These are phyloP conservation scores for Pelargonium myrrhifolium DNA, from an alignment of 441 rosid genomes.

Conservation along the genomic window DNA sequence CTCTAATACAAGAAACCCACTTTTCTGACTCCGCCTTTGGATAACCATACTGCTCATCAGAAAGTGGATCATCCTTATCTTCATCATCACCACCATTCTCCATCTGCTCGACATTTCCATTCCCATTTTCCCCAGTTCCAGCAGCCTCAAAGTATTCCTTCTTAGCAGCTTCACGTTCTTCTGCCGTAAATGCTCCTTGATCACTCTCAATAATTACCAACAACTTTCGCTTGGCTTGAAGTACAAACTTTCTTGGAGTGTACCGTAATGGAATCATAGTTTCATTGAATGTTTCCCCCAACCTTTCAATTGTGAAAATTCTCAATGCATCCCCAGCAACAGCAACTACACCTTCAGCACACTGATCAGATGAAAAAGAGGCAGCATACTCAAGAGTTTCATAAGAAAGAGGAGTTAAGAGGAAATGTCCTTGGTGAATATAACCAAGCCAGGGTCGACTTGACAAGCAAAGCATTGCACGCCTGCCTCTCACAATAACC, in stretches of 20 bases:
- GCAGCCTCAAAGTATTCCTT: slow-evolving; percentile 82
- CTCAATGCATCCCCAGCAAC: slow-evolving; percentile 93
- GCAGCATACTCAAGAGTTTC: slow-evolving; percentile 95
- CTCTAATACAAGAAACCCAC: slow-evolving; percentile 97
- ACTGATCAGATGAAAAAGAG: slow-evolving; percentile 93
- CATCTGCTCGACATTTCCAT: slow-evolving; percentile 49
- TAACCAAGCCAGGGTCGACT: slow-evolving; percentile 99
- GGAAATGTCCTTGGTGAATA: slow-evolving; percentile 91
- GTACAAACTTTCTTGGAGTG: slow-evolving; percentile 86
- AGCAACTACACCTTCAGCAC: slow-evolving; percentile 95
- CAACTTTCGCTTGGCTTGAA: slow-evolving; percentile 67
- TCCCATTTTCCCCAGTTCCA: slow-evolving; percentile 75
- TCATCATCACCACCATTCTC: slow-evolving; percentile 90
- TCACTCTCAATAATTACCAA: slow-evolving; percentile 83
- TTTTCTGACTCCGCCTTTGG: slow-evolving; percentile 85
- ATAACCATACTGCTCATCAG: slow-evolving; percentile 95
- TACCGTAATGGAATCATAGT: slow-evolving; percentile 81
- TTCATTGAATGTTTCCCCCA: slow-evolving; percentile 91
- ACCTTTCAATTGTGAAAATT: slow-evolving; percentile 81
- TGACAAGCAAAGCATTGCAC: slow-evolving; percentile 89
- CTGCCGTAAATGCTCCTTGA: slow-evolving; percentile 90
- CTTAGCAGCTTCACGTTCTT: slow-evolving; percentile 89
- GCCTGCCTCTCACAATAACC: slow-evolving; percentile 67
- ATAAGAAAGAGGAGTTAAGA: slow-evolving; percentile 84
- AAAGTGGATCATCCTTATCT: slow-evolving; percentile 71